Base-by-base conservation (phyloP, 129 eudicot genomes). In the Helichrysum umbraculigerum region DNA sequence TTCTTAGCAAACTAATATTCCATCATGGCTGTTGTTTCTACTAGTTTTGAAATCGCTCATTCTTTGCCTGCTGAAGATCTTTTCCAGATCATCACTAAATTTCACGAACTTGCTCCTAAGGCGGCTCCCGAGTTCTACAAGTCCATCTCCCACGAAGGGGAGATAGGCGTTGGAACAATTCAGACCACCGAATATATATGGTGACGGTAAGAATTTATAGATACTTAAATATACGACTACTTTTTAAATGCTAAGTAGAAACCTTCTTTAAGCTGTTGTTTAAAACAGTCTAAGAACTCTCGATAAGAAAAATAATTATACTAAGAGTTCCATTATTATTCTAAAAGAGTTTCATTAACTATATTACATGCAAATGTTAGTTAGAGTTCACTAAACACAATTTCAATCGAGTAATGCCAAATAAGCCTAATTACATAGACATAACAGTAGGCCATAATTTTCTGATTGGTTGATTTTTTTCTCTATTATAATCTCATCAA, bases 91-190 rank as follows among this genome's bases (percentile, higher is more conserved):
- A 21, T 76, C 25, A 14, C 25, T 20, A 76, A 66, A 39, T 34
- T 76, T 12, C 79, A 84, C 74, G 70, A 29, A 29, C 76, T 84
- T 28, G 73, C 86, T 32, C 88, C 88, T 3, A 79, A 87, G 79
- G 79, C 76, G 6, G 29, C 76, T 29, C 91, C 88, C 0, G 73
- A 79, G 21, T 65, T 76, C 28, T 44, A 83, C 79, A 87, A 87
- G 80, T 79, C 77, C 63, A 73, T 84, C 79, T 69, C 81, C 0
- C 64, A 81, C 10, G 82, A 87, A 74, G 88, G 91, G 1, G 81
- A 79, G 54, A 83, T 84, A 12, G 88, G 86, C 5, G 81, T 69
- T 37, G 91, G 88, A 61, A 75, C 91, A 25, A 35, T 84, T 76
- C 63, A 72, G 64, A 41, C 17, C 29, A 21, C 41, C 17, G 60